Evolutionary conservation across 1,284 basidiomycete species (phyloP).

Genomic region (Sanguinoderma infundibulare): DNA sequence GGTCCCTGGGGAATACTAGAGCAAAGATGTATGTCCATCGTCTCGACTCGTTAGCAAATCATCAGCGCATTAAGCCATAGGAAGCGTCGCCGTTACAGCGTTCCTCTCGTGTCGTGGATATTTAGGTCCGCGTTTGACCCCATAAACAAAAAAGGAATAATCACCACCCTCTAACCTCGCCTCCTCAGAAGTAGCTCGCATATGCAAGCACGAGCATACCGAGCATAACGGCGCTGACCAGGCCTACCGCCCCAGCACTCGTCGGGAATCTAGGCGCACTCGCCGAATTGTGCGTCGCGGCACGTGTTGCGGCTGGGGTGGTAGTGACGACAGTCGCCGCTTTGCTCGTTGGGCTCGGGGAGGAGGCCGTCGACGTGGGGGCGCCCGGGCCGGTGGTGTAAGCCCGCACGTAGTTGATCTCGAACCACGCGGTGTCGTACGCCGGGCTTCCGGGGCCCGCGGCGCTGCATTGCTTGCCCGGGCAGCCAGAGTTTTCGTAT

Average conservation of each 20-base stretch:
- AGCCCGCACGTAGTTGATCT: slow-evolving; percentile 55
- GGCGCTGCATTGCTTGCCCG: slow-evolving; percentile 53
- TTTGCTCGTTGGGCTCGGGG: background rate
- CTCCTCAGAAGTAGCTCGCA: too few relatives aligned
- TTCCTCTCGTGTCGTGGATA: background rate
- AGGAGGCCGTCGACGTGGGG: background rate
- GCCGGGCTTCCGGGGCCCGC: slow-evolving; percentile 57
- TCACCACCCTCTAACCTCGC: background rate
- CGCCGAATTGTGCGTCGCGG: background rate
- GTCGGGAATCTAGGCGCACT: background rate
- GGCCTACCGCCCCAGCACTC: slow-evolving; percentile 1
- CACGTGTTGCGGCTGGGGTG: background rate
- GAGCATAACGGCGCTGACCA: slow-evolving; percentile 1
- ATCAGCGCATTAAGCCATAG: background rate
- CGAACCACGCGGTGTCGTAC: slow-evolving; percentile 59
- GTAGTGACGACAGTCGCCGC: slow-evolving; percentile 9
- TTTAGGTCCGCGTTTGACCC: background rate
- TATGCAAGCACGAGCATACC: slow-evolving; percentile 1
- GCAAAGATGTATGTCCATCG: too few relatives aligned
- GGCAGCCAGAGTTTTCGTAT: slow-evolving; percentile 44
- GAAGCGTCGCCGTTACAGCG: background rate
- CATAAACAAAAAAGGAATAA: background rate
- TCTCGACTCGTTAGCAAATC: background rate
- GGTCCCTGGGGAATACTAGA: background rate
- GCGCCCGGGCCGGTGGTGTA: slow-evolving; percentile 36